These are phyloP conservation scores for Sclerotinia borealis DNA, from an alignment of 2,329 filamentous ascomycete genomes.

Conservation along the genomic window DNA sequence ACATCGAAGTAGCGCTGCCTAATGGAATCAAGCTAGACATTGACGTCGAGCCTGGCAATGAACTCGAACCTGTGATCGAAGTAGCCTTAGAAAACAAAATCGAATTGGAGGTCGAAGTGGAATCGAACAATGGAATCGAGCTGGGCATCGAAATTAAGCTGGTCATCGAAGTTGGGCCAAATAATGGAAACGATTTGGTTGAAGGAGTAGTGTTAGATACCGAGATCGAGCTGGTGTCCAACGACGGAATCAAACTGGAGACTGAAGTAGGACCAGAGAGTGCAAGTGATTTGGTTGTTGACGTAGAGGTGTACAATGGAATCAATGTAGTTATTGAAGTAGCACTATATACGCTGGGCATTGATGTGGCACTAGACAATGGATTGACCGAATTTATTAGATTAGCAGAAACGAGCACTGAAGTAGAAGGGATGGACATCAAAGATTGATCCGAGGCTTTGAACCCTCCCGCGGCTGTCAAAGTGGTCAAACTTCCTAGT, in stretches of 20 bases:
- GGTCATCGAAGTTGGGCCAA: neutral
- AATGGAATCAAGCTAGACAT: neutral
- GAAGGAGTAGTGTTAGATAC: too few relatives aligned
- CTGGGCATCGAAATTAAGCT: neutral
- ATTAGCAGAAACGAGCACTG: neutral
- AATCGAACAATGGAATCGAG: neutral
- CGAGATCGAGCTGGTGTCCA: neutral
- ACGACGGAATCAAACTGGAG: too few relatives aligned
- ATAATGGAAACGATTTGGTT: neutral
- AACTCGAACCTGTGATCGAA: neutral
- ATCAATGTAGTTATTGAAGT: too few relatives aligned
- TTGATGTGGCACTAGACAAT: too few relatives aligned
- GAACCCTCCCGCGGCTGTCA: constrained; percentile 19
- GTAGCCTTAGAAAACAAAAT: neutral
- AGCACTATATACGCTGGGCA: too few relatives aligned
- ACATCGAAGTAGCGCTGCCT: neutral
- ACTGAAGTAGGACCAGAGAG: neutral
- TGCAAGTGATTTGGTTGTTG: too few relatives aligned
- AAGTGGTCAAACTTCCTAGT: constrained; percentile 9
- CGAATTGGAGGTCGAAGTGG: neutral
- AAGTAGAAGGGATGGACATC: neutral
- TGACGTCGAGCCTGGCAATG: neutral
- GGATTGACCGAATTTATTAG: constrained; percentile 7
- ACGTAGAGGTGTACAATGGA: too few relatives aligned
- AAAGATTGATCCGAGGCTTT: constrained; percentile 6